Evolutionary conservation across 1,284 basidiomycete species (phyloP).

Genomic region (Ustilago esculenta): DNA sequence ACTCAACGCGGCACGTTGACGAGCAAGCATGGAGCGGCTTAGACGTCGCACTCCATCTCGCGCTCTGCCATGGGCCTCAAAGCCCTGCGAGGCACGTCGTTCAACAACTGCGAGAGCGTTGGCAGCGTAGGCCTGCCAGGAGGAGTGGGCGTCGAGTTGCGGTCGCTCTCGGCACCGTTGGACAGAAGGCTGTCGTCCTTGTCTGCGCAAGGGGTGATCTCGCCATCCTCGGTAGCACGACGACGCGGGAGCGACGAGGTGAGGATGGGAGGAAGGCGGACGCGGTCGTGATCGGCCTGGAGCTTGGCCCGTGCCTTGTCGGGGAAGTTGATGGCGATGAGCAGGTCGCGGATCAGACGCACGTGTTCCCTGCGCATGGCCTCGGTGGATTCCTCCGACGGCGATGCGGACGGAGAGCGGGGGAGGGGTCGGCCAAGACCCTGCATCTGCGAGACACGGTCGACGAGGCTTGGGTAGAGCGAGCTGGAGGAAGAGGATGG

Average conservation of each 20-base stretch:
- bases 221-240: slow-evolving; percentile 15
- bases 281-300: slow-evolving; percentile 6
- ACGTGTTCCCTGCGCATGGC: slow-evolving; percentile 43
- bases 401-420: background rate
- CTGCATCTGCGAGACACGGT: slow-evolving; percentile 39
- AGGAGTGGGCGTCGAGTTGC: slow-evolving; percentile 34
- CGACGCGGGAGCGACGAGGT: slow-evolving; percentile 4
- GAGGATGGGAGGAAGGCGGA: slow-evolving; percentile 38
- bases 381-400: slow-evolving; percentile 12
- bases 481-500: slow-evolving; percentile 17
- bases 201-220: slow-evolving; percentile 21
- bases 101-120: slow-evolving; percentile 47
- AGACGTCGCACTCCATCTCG: slow-evolving; percentile 47
- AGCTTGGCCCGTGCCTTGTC: slow-evolving; percentile 26
- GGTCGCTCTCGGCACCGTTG: slow-evolving; percentile 22
- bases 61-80: slow-evolving; percentile 23
- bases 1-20: too few species aligned
- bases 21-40: too few species aligned
- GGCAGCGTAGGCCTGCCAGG: slow-evolving; percentile 46
- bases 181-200: background rate
- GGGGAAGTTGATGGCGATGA: slow-evolving; percentile 59
- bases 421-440: slow-evolving; percentile 32
- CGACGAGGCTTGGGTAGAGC: slow-evolving; percentile 47
- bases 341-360: slow-evolving; percentile 47
- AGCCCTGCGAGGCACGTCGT: slow-evolving; percentile 36